These are phyloP conservation scores for Geranomyces michiganensis DNA, from an alignment of 192 early-diverging fungal species.

Conservation along the genomic window DNA sequence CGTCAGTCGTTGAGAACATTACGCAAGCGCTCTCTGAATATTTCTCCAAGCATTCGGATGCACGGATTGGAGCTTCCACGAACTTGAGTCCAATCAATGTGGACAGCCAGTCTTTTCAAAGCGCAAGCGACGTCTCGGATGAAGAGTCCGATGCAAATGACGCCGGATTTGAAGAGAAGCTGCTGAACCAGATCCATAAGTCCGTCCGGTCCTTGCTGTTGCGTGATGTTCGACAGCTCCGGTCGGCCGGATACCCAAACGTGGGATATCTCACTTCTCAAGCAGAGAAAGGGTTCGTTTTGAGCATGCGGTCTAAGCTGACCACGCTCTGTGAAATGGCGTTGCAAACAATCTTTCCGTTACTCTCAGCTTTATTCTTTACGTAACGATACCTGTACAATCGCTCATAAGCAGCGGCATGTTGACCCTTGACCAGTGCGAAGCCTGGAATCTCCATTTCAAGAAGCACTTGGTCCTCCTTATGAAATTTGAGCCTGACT, in stretches of 20 bases:
- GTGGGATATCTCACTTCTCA: constrained; percentile 1
- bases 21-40: neutral
- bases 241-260: neutral
- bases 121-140: neutral
- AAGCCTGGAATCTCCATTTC: constrained; percentile 24
- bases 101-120: neutral
- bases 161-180: neutral
- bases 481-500: constrained; percentile 29
- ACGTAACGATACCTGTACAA: neutral
- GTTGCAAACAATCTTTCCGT: neutral
- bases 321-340: neutral
- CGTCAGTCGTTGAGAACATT: neutral
- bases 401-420: constrained; percentile 9
- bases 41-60: neutral
- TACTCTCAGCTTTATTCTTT: constrained; percentile 23
- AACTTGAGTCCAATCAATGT: neutral
- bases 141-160: neutral
- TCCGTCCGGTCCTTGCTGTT: constrained; percentile 1
- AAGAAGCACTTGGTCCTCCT: constrained; percentile 28
- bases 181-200: neutral
- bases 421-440: constrained; percentile 29
- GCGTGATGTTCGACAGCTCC: constrained; percentile 4
- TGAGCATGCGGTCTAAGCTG: too few relatives aligned
- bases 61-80: neutral
- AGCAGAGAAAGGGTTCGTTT: constrained; percentile 7